These are phyloP conservation scores for Saccharomycopsis schoenii DNA, from an alignment of 805 yeast genomes.

Conservation along the genomic window DNA sequence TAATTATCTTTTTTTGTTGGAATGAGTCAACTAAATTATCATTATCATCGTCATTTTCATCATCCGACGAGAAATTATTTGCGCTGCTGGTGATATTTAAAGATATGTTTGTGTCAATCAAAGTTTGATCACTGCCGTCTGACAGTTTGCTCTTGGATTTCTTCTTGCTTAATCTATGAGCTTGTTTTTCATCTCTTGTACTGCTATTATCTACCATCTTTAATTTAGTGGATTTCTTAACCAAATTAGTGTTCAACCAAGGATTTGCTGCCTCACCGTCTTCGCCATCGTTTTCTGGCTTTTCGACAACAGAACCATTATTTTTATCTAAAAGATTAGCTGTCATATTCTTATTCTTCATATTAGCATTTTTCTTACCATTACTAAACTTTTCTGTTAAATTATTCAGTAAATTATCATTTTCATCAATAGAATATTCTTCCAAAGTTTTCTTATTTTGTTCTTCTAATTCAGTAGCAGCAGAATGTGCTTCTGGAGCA, in stretches of 20 bases:
- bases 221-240: conserved; percentile 35
- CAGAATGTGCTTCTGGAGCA: conserved; percentile 44
- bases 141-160: conserved; percentile 18
- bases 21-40: conserved; percentile 42
- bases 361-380: not conserved
- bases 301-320: conserved; percentile 4
- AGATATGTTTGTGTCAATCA: conserved; percentile 23
- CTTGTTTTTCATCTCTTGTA: conserved; percentile 38
- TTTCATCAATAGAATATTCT: conserved; percentile 43
- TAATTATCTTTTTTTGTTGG: conserved; percentile 71
- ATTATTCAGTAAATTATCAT: conserved; percentile 35
- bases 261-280: conserved; percentile 33
- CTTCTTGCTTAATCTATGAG: conserved; percentile 34
- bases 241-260: conserved; percentile 34
- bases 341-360: not conserved
- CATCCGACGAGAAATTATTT: conserved; percentile 25
- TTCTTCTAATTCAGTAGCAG: conserved; percentile 27
- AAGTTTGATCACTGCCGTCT: conserved; percentile 11
- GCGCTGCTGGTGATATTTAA: conserved; percentile 1
- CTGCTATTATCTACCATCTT: conserved; percentile 41
- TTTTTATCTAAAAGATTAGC: not conserved
- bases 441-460: conserved; percentile 29
- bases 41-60: conserved; percentile 37
- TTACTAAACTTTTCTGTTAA: conserved; percentile 23
- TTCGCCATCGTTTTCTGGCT: conserved; percentile 14